Conservation (phyloP, 2,329 filamentous ascomycete species). For the Raffaelea albimanens region DNA sequence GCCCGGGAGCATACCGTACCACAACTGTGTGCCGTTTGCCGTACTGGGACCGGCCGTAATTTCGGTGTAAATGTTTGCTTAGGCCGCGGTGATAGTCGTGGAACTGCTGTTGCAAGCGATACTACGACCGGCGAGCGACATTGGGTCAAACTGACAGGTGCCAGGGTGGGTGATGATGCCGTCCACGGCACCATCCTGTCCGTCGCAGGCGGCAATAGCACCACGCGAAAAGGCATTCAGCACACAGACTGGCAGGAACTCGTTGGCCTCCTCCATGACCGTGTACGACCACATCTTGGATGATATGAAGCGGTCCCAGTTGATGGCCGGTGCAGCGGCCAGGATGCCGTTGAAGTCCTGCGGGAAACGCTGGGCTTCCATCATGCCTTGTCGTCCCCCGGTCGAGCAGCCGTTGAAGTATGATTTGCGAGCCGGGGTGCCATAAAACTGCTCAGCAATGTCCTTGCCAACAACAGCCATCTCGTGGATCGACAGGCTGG, state of each 20-base stretch:
- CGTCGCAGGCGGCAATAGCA: conserved; percentile 33
- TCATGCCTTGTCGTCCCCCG: conserved; percentile 44
- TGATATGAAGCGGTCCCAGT: conserved; percentile 22
- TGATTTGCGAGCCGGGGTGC: conserved; percentile 30
- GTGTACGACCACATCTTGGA: conserved; percentile 22
- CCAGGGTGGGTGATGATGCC: conserved; percentile 29
- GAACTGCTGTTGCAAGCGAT: conserved; percentile 12
- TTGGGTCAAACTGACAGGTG: conserved; percentile 25
- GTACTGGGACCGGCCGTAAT: conserved; percentile 10
- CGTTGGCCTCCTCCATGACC: conserved; percentile 15
- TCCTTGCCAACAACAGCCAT: conserved; percentile 38
- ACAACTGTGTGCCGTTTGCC: conserved; percentile 7
- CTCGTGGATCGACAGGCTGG: conserved; percentile 29
- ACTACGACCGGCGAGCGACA: conserved; percentile 15
- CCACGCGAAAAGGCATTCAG: conserved; percentile 24
- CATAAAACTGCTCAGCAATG: conserved; percentile 37
- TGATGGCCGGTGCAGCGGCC: conserved; percentile 33
- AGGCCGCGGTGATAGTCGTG: conserved; percentile 3
- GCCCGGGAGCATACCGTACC: conserved; percentile 11
- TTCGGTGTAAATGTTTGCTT: conserved; percentile 8
- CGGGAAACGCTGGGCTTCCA: conserved; percentile 39
- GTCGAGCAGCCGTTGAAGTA: conserved; percentile 47
- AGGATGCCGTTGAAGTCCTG: conserved; percentile 45
- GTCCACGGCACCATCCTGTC: conserved; percentile 32
- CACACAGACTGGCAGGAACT: conserved; percentile 26